Conservation (phyloP, 2,329 filamentous ascomycete genomes). For the Sclerotinia nivalis region DNA sequence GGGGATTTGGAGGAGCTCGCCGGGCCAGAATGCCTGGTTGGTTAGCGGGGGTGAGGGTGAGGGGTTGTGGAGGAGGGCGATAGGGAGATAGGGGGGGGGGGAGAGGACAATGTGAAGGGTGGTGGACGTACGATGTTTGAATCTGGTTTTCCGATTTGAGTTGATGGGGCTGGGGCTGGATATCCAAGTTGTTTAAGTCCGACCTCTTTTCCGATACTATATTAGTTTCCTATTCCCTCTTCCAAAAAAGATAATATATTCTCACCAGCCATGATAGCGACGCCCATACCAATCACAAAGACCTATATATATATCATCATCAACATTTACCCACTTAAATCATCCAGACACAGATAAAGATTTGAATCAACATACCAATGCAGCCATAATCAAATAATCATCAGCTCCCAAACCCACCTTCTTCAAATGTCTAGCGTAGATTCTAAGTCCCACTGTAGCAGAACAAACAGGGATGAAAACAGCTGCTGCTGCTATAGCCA, state of each 20-base stretch:
- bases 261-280: conserved; percentile 20
- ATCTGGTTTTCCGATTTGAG: conserved; percentile 15
- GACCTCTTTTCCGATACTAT: neutral
- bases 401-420: conserved; percentile 17
- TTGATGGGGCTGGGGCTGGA: neutral
- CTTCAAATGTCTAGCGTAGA: conserved; percentile 9
- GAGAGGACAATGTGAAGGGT: too few species aligned
- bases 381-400: conserved; percentile 22
- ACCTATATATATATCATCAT: neutral
- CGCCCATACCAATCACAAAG: conserved; percentile 20
- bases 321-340: neutral
- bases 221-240: neutral
- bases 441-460: neutral
- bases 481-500: conserved; percentile 9
- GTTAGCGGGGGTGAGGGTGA: neutral
- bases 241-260: neutral
- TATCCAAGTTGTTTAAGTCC: conserved; percentile 17
- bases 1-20: conserved; percentile 17
- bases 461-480: conserved; percentile 15
- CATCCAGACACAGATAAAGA: neutral
- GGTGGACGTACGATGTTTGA: conserved; percentile 7
- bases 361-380: neutral
- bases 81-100: too few species aligned
- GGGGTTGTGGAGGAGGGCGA: too few species aligned
- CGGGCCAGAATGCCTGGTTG: conserved; percentile 16